phyloP scores from a whole-genome alignment of 129 eudicot species.

The Flaveria linearis region DNA sequence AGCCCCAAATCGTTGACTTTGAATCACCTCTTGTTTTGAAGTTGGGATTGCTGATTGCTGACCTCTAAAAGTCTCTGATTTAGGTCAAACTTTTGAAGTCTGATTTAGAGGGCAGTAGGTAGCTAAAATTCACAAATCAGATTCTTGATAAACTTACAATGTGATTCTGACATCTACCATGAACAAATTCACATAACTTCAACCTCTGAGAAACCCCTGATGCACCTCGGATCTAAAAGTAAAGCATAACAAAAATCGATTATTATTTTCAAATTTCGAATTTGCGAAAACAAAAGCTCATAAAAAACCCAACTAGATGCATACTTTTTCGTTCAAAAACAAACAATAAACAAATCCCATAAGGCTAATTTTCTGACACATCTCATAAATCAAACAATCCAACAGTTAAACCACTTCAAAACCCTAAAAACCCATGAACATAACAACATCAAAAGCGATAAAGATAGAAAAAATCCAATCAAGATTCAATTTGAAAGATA shows the following conservation, averaged over 20 bases:
- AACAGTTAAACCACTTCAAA: slow-evolving; percentile 25
- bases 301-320: slow-evolving; percentile 17
- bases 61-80: slow-evolving; percentile 27
- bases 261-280: background rate
- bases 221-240: slow-evolving; percentile 42
- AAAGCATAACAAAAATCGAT: slow-evolving; percentile 3
- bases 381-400: background rate
- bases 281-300: background rate
- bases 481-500: slow-evolving; percentile 28
- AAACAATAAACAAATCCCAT: slow-evolving; percentile 29
- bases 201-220: slow-evolving; percentile 25
- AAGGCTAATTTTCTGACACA: slow-evolving; percentile 21
- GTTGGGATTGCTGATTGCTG: too few species aligned
- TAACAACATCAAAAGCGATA: background rate
- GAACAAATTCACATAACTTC: background rate
- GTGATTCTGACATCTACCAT: slow-evolving; percentile 13
- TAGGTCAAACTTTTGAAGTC: slow-evolving; percentile 36
- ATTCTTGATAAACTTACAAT: slow-evolving; percentile 15
- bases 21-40: background rate
- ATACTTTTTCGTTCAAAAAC: slow-evolving; percentile 12
- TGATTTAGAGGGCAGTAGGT: too few species aligned
- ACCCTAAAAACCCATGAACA: slow-evolving; percentile 37
- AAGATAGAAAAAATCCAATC: slow-evolving; percentile 14
- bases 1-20: slow-evolving; percentile 23
- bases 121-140: background rate